A percentile compares a stretch with the other conserved stretches of the same genome.
Conservation (phyloP, 768 basidiomycete genomes). For the Cubamyces lactineus region DNA sequence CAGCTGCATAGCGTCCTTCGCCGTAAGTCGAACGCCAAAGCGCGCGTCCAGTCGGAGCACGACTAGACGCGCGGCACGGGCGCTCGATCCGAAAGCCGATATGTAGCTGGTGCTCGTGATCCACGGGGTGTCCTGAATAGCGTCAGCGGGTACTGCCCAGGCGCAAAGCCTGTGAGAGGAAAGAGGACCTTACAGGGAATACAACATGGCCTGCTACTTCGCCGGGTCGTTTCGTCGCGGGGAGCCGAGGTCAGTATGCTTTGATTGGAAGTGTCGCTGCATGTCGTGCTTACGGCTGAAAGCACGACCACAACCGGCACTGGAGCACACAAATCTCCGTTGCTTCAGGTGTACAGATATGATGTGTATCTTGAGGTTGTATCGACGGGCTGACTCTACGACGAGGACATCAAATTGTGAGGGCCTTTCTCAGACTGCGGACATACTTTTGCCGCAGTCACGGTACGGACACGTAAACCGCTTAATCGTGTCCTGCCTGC, state of each 20-base stretch:
- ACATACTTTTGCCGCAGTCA: neutral
- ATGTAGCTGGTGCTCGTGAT: constrained; percentile 14
- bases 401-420: neutral
- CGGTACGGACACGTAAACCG: neutral
- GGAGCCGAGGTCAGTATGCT: constrained; percentile 19
- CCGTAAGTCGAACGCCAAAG: constrained; percentile 9
- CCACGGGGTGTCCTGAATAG: neutral
- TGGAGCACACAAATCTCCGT: neutral
- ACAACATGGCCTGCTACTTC: neutral
- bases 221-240: constrained; percentile 15
- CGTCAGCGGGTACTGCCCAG: neutral
- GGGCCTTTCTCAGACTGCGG: neutral
- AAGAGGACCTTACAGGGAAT: neutral
- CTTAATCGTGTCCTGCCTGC: neutral
- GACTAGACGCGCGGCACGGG: constrained; percentile 5
- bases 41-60: neutral
- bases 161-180: neutral
- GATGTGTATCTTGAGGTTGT: constrained; percentile 18
- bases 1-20: constrained; percentile 21
- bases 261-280: constrained; percentile 11
- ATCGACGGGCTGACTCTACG: constrained; percentile 4
- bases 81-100: constrained; percentile 13
- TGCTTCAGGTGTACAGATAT: constrained; percentile 1
- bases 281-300: constrained; percentile 23
- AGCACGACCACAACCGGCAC: neutral